A percentile compares a stretch with the other conserved stretches of the same genome.
Conservation (phyloP, 1,284 basidiomycete species). For the Malassezia pachydermatis region DNA sequence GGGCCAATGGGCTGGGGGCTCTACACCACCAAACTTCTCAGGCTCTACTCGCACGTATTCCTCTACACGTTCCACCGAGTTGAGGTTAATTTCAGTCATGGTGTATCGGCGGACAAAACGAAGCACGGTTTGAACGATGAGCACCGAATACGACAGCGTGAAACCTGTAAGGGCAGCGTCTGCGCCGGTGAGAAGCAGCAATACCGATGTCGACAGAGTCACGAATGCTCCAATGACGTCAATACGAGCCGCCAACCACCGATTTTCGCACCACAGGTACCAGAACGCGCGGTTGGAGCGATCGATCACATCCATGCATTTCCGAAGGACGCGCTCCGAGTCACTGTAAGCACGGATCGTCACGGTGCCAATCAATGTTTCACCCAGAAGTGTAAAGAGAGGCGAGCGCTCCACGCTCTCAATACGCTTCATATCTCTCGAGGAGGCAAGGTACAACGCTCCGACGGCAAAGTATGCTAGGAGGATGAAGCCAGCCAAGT, state of each 20-base stretch:
- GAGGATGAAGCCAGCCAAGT: slow-evolving; percentile 17
- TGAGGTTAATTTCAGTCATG: slow-evolving; percentile 48
- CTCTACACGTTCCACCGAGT: slow-evolving; percentile 46
- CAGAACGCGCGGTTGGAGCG: slow-evolving; percentile 51
- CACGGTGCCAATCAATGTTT: slow-evolving; percentile 63
- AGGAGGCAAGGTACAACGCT: slow-evolving; percentile 24
- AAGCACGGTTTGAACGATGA: slow-evolving; percentile 57
- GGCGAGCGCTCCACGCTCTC: slow-evolving; percentile 28
- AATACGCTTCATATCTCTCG: slow-evolving; percentile 26
- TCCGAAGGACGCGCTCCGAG: slow-evolving; percentile 58
- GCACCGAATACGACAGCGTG: slow-evolving; percentile 39
- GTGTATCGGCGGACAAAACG: slow-evolving; percentile 45
- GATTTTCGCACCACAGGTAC: slow-evolving; percentile 55
- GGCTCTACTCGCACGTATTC: slow-evolving; percentile 40
- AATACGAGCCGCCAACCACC: slow-evolving; percentile 45
- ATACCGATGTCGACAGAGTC: slow-evolving; percentile 44
- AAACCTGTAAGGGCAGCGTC: slow-evolving; percentile 44
- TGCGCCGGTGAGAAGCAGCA: slow-evolving; percentile 52
- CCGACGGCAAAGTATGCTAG: slow-evolving; percentile 21
- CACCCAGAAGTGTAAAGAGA: slow-evolving; percentile 45
- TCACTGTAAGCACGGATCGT: slow-evolving; percentile 76
- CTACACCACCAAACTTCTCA: slow-evolving; percentile 29
- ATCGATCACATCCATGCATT: slow-evolving; percentile 41
- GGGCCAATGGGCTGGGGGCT: slow-evolving; percentile 48
- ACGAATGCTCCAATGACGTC: slow-evolving; percentile 42